Evolutionary conservation across 192 early-diverging fungal genomes (phyloP), one percentile per base, ranked within the genome.

Genomic region (Funneliformis mosseae): DNA sequence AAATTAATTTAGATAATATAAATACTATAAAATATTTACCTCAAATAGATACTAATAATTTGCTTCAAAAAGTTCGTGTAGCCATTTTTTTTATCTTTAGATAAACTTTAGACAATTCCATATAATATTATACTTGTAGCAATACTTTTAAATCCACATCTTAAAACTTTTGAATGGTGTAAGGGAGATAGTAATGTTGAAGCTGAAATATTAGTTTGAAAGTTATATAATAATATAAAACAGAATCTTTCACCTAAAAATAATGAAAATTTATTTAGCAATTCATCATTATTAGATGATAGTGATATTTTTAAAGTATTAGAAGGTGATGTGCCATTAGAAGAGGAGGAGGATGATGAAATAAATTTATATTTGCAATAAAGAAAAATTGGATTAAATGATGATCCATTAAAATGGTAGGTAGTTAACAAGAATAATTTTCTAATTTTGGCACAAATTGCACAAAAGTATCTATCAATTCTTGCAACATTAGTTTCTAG

Each of bases 361-460:
- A 68, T 27, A 25, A 68, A 4, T 3, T 68, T 68, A 27, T 39
- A 27, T 0, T 14, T 68, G 4, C 12, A 68, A 14, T 8, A 68
- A 68, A 68, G 0, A 39, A 27, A 68, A 27, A 7, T 14, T 39
- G 4, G 28, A 27, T 25, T 68, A 6, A 68, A 27, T 3, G 66
- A 68, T 27, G 38, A 68, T 68, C 66, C 25, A 39, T 10, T 68
- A 6, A 28, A 38, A 68, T 68, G 66, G 66, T 68, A 25, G 66
- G 1, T 27, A 28, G 21, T 28, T 27, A 21, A 68, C 28, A 27
- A 68, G 14, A 27, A 3, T 9, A 14, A 3, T 4, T 68, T 68
- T 0, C 66, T 2, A 9, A 68, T 68, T 27, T 14, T 38, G 0
- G 66, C 23, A 27, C 23, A 68, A 14, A 21, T 38, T 11, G 66